Conservation (phyloP, 768 basidiomycete species). For the Lactifluus volemus region DNA sequence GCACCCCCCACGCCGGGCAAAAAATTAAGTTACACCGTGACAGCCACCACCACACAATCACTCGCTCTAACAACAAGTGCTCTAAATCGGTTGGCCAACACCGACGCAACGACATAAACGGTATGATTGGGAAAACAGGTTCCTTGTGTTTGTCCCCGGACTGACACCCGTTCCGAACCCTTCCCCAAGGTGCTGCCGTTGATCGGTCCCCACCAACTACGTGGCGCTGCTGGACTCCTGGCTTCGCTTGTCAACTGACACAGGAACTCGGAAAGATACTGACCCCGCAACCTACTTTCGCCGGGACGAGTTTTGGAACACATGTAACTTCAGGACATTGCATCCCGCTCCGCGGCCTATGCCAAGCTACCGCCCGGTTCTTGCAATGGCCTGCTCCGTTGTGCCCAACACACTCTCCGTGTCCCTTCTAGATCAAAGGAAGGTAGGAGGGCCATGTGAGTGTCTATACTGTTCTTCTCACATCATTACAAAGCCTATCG, state of each 20-base stretch:
- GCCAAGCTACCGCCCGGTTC: not conserved
- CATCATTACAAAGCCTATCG: not conserved
- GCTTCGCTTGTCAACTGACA: not conserved
- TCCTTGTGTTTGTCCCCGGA: not conserved
- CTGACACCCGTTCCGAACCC: not conserved
- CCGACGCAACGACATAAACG: not conserved
- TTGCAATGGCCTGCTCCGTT: not conserved
- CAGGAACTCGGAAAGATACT: not conserved
- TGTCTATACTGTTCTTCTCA: not conserved
- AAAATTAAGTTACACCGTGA: no score
- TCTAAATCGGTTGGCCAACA: not conserved
- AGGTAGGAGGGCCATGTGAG: not conserved
- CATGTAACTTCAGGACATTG: no score
- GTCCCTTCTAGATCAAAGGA: not conserved
- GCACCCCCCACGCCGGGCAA: not conserved
- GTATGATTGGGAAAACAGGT: not conserved
- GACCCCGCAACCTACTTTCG: not conserved
- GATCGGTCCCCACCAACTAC: not conserved
- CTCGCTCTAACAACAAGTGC: not conserved
- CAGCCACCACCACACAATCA: not conserved
- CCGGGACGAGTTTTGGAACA: no score
- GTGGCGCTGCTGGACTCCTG: not conserved
- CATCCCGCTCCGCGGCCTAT: no score
- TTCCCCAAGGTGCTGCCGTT: not conserved
- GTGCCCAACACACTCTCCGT: not conserved